Conservation (phyloP, 768 basidiomycete genomes). For the Pleurotus sapidus region DNA sequence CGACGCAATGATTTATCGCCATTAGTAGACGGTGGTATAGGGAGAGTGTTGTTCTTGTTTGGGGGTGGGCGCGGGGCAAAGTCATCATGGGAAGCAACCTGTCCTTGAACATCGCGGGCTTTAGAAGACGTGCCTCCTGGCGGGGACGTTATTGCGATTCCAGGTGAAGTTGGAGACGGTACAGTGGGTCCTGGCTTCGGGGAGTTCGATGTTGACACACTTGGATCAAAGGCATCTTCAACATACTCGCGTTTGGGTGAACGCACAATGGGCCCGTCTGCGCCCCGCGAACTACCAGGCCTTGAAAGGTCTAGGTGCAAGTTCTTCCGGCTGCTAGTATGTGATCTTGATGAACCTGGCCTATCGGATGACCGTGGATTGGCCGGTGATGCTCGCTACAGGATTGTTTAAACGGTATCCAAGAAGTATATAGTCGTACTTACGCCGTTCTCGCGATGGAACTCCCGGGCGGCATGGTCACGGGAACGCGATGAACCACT, state of each 20-base stretch:
- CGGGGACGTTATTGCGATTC: slow-evolving; percentile 34
- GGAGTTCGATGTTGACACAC: slow-evolving; percentile 13
- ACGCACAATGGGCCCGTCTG: slow-evolving; percentile 13
- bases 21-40: slow-evolving; percentile 24
- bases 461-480: slow-evolving; percentile 35
- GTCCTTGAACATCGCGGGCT: neutral
- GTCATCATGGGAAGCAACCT: slow-evolving; percentile 1
- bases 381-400: slow-evolving; percentile 9
- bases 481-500: slow-evolving; percentile 40
- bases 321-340: neutral
- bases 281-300: slow-evolving; percentile 19
- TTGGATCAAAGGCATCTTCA: slow-evolving; percentile 34
- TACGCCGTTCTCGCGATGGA: slow-evolving; percentile 40
- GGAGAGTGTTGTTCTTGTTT: slow-evolving; percentile 38
- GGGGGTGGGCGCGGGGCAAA: slow-evolving; percentile 15
- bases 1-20: slow-evolving; percentile 28
- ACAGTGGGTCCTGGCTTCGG: slow-evolving; percentile 15
- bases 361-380: neutral
- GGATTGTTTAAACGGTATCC: slow-evolving; percentile 10
- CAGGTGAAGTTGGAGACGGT: slow-evolving; percentile 25
- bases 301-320: slow-evolving; percentile 7
- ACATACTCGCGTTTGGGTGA: slow-evolving; percentile 30
- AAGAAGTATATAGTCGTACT: slow-evolving; percentile 18
- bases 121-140: neutral
- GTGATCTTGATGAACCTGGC: neutral